Base-by-base conservation (phyloP, 495 filamentous ascomycete genomes). In the Choiromyces venosus region DNA sequence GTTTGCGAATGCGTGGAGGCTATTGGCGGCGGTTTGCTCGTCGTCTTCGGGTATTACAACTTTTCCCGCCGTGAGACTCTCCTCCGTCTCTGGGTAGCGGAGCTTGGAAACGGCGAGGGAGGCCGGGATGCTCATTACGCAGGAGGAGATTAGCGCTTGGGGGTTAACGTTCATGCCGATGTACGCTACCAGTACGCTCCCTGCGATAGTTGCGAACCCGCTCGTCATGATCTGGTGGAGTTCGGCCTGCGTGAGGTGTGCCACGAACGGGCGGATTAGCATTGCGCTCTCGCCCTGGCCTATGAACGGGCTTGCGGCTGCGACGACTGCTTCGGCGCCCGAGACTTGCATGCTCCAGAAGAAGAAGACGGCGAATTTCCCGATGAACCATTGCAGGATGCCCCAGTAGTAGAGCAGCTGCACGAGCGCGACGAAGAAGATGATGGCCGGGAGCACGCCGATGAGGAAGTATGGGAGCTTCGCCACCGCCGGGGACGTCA, bases 201-300 rank as follows among this genome's bases (percentile, higher is more conserved):
- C 92, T 25, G 87, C 85, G 70, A 89, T 89, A 33, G 88, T 89
- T 36, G 87, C 86, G 74, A 87, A 88, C 39, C 87, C 86, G 68
- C 90, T 94, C 65, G 88, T 90, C 93, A 97, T 94, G 80, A 96
- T 84, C 82, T 97, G 93, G 82, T 97, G 93, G 37, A 97, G 82
- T 82, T 97, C 93, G 71, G 92, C 92, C 76, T 87, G 82, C 46
- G 93, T 97, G 72, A 96, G 85, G 81, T 95, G 88, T 8, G 90
- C 83, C 66, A 97, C 88, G 82, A 94, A 97, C 9, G 93, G 93
- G 46, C 89, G 88, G 84, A 97, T 93, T 68, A 97, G 84, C 90
- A 97, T 94, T 42, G 92, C 93, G 10, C 91, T 93, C 85, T 97
- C 93, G 75, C 93, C 93, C 84, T 95, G 93, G 39, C 93, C 93